These are phyloP conservation scores for Colletotrichum gigasporum DNA, from an alignment of 2,329 filamentous ascomycete species.

Conservation along the genomic window DNA sequence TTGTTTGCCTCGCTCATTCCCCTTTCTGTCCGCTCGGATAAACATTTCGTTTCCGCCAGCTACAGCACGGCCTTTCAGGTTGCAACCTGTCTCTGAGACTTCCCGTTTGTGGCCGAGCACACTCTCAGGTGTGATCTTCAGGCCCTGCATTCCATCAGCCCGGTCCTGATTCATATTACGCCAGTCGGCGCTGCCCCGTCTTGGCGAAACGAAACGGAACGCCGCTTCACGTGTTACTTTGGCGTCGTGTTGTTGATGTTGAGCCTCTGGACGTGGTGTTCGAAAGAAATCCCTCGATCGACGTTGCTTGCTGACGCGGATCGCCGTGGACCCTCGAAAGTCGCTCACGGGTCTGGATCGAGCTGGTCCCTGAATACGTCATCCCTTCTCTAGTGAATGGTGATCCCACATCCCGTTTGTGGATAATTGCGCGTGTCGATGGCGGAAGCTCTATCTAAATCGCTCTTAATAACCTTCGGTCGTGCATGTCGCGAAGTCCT, in stretches of 20 bases:
- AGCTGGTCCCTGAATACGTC: conserved; percentile 12
- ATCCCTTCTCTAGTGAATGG: not conserved
- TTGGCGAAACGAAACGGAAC: too few relatives aligned
- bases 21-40: not conserved
- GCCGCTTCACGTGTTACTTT: too few relatives aligned
- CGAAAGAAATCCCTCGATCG: conserved; percentile 1
- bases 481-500: too few relatives aligned
- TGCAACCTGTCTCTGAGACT: not conserved
- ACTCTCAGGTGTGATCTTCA: too few relatives aligned
- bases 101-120: too few relatives aligned
- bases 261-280: too few relatives aligned
- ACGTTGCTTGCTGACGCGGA: conserved; percentile 15
- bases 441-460: too few relatives aligned
- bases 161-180: not conserved
- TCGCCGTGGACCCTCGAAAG: not conserved
- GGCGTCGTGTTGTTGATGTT: too few relatives aligned
- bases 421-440: not conserved
- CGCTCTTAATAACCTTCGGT: too few relatives aligned
- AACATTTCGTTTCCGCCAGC: conserved; percentile 15
- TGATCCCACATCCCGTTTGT: not conserved
- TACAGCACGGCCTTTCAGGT: too few relatives aligned
- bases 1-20: not conserved
- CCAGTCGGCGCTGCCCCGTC: too few relatives aligned
- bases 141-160: not conserved
- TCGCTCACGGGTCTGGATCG: conserved; percentile 15